These are phyloP conservation scores for Kluyveromyces sp. DNA, from an alignment of 1,139 yeast genomes.

Conservation along the genomic window DNA sequence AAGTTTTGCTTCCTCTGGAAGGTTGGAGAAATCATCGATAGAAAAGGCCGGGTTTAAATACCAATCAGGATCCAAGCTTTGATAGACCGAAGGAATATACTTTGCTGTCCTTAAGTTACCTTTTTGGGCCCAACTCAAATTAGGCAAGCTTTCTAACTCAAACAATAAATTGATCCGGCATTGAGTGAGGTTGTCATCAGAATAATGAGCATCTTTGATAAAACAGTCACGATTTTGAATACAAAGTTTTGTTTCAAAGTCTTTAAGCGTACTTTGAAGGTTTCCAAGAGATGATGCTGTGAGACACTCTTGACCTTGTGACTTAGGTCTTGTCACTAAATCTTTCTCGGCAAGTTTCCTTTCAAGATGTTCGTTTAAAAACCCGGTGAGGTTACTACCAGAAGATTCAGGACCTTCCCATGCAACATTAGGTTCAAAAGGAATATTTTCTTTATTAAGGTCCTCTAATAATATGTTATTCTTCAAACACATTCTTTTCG, in stretches of 20 bases:
- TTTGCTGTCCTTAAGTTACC: slow-evolving; percentile 23
- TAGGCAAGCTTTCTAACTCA: slow-evolving; percentile 24
- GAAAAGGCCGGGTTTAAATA: slow-evolving; percentile 1
- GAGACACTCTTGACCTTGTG: neutral
- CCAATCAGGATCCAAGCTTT: slow-evolving; percentile 19
- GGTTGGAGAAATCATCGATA: neutral
- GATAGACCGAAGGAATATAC: slow-evolving; percentile 21
- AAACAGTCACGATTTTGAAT: slow-evolving; percentile 8
- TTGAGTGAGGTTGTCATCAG: slow-evolving; percentile 4
- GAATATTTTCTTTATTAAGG: slow-evolving; percentile 1
- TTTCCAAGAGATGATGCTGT: slow-evolving; percentile 1
- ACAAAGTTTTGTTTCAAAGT: slow-evolving; percentile 4
- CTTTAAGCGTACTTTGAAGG: slow-evolving; percentile 6
- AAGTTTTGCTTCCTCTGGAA: slow-evolving; percentile 1
- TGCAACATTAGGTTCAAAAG: neutral
- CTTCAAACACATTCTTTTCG: slow-evolving; percentile 2
- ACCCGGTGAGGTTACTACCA: neutral
- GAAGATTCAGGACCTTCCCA: neutral
- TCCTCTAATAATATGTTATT: neutral
- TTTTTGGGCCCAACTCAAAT: slow-evolving; percentile 7
- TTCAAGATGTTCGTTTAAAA: slow-evolving; percentile 3
- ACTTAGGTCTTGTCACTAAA: neutral
- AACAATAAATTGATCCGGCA: slow-evolving; percentile 18
- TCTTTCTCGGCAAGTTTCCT: neutral
- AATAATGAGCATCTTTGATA: slow-evolving; percentile 7